Evolutionary conservation across 2,329 filamentous ascomycete species (phyloP).

Genomic region (Fusarium lyarnte): DNA sequence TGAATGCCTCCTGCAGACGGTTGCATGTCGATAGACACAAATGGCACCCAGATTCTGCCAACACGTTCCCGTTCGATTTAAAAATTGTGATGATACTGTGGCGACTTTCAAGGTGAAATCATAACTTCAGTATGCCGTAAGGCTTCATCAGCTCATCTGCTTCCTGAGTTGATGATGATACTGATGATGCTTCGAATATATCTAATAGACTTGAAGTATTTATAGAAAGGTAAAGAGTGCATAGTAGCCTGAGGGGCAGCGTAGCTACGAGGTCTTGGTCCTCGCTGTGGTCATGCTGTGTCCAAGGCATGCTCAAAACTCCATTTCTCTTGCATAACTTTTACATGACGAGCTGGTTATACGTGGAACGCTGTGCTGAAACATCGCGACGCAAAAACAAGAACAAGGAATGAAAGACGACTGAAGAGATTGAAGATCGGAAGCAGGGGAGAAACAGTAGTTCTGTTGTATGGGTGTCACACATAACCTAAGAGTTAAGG

Average conservation of each 20-base stretch:
- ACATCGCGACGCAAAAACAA: constrained; percentile 29
- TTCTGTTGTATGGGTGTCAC: constrained; percentile 57
- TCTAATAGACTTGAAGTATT: neutral
- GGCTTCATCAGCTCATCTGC: neutral
- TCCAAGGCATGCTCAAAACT: neutral
- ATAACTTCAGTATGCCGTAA: neutral
- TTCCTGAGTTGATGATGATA: neutral
- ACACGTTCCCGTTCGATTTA: neutral
- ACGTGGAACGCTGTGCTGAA: constrained; percentile 58
- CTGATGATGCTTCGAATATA: neutral
- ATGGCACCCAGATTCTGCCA: constrained; percentile 27
- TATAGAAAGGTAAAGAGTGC: neutral
- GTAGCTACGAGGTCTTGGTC: no score
- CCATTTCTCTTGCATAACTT: constrained; percentile 61
- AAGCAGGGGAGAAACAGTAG: constrained; percentile 42
- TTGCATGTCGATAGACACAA: constrained; percentile 35
- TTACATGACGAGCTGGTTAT: constrained; percentile 58
- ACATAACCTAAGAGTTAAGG: constrained; percentile 60
- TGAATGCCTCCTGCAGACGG: constrained; percentile 21
- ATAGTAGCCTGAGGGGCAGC: neutral
- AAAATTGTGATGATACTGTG: neutral
- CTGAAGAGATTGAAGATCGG: neutral
- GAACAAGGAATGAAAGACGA: constrained; percentile 14
- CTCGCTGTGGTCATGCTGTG: neutral
- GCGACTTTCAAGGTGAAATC: neutral